phyloP scores from a whole-genome alignment of 345 rosid genomes.

The Kernera saxatilis region DNA sequence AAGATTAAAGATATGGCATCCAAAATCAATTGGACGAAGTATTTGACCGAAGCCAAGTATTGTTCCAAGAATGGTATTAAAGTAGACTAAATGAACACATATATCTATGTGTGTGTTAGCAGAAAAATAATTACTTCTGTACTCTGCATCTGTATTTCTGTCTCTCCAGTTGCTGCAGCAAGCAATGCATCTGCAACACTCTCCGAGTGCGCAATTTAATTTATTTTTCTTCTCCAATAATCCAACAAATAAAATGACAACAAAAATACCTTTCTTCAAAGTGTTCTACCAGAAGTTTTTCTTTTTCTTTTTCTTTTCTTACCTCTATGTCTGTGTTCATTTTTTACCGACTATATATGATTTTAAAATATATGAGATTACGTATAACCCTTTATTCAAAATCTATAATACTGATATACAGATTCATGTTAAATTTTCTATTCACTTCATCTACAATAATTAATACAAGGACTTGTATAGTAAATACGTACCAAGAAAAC shows the following conservation, averaged over 20 bases:
- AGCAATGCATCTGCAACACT: conserved; percentile 23
- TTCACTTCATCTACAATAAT: neutral
- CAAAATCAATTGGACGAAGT: conserved; percentile 12
- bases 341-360: neutral
- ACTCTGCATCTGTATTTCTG: conserved; percentile 11
- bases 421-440: neutral
- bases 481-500: neutral
- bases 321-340: neutral
- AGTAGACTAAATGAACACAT: conserved; percentile 9
- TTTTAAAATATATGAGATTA: neutral
- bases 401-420: neutral
- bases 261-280: too few relatives aligned
- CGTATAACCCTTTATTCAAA: neutral
- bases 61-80: conserved; percentile 17
- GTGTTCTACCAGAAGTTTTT: neutral
- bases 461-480: neutral
- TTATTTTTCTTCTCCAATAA: neutral
- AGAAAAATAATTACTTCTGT: conserved; percentile 1
- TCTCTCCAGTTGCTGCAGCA: conserved; percentile 14
- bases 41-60: conserved; percentile 21
- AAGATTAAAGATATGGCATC: neutral
- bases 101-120: neutral
- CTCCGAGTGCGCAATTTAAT: conserved; percentile 25
- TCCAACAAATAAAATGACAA: neutral
- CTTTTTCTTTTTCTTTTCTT: neutral